Evolutionary conservation across 2,329 filamentous ascomycete species (phyloP).

Genomic region (Dissoconium aciculare): DNA sequence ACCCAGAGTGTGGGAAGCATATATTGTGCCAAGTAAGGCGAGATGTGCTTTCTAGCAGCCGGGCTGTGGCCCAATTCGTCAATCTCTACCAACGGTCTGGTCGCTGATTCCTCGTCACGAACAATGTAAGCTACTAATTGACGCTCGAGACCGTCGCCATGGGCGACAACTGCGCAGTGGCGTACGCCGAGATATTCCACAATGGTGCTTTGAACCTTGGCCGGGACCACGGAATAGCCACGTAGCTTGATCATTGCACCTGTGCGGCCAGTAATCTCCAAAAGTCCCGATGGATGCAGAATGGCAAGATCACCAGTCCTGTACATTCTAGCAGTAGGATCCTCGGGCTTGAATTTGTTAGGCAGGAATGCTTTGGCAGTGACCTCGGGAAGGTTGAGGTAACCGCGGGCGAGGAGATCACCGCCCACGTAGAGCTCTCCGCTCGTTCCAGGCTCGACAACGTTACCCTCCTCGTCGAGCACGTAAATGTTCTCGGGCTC

Average conservation of each 20-base stretch:
- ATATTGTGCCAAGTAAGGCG: conserved; percentile 58
- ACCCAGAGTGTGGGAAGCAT: conserved; percentile 75
- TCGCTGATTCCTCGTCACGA: conserved; percentile 44
- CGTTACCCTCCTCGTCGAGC: conserved; percentile 51
- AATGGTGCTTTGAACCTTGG: conserved; percentile 61
- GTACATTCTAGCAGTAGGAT: conserved; percentile 53
- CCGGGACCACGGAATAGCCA: conserved; percentile 63
- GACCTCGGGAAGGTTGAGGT: conserved; percentile 64
- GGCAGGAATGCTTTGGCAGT: conserved; percentile 57
- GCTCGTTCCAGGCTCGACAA: conserved; percentile 44
- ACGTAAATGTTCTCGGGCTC: conserved; percentile 57
- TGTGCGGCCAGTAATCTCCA: conserved; percentile 63
- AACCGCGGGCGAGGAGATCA: conserved; percentile 56
- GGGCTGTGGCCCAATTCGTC: conserved; percentile 59
- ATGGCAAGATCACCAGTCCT: conserved; percentile 58
- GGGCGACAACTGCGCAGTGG: conserved; percentile 56
- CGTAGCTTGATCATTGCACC: conserved; percentile 70
- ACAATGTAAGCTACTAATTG: conserved; percentile 68
- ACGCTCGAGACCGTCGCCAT: conserved; percentile 59
- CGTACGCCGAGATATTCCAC: conserved; percentile 54
- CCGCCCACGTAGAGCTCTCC: conserved; percentile 68
- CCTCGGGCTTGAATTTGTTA: conserved; percentile 45
- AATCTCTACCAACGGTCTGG: conserved; percentile 48
- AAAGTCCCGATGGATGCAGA: conserved; percentile 48
- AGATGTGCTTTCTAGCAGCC: conserved; percentile 48